Evolutionary conservation across 306 rosid genomes (phyloP).

Genomic region (Macrotyloma uniflorum): DNA sequence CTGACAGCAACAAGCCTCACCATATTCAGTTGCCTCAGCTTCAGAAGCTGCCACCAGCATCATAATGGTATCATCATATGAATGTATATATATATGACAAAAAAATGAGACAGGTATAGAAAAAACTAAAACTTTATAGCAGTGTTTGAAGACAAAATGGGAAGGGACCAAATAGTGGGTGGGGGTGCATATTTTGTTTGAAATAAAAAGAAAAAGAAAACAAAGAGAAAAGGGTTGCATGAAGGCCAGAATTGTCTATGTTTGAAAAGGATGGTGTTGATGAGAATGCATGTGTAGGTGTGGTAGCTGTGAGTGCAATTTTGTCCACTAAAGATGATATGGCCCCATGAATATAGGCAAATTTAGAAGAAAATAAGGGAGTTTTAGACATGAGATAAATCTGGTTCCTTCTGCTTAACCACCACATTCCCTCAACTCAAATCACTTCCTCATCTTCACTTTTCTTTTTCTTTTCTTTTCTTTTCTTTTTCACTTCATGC

Average conservation of each 20-base stretch:
- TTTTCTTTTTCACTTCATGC: slow-evolving; percentile 18
- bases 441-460: not conserved
- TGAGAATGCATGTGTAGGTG: not conserved
- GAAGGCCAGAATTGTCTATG: slow-evolving; percentile 12
- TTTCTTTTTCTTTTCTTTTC: not conserved
- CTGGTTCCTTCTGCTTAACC: not conserved
- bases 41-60: slow-evolving; percentile 20
- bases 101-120: not conserved
- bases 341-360: slow-evolving; percentile 43
- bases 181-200: slow-evolving; percentile 29
- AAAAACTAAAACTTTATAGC: not conserved
- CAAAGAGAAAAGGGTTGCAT: not conserved
- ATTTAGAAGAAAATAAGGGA: slow-evolving; percentile 26
- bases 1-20: slow-evolving; percentile 31
- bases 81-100: not conserved
- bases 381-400: slow-evolving; percentile 2
- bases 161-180: slow-evolving; percentile 20
- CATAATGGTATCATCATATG: not conserved
- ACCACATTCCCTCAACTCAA: not conserved
- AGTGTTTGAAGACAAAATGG: not conserved
- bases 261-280: slow-evolving; percentile 1
- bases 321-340: slow-evolving; percentile 41
- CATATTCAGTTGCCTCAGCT: slow-evolving; percentile 39
- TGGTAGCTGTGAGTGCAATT: slow-evolving; percentile 3
- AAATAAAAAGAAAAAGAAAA: not conserved